These are phyloP conservation scores for Baudoinia panamericana DNA, from an alignment of 495 filamentous ascomycete species.

Conservation along the genomic window DNA sequence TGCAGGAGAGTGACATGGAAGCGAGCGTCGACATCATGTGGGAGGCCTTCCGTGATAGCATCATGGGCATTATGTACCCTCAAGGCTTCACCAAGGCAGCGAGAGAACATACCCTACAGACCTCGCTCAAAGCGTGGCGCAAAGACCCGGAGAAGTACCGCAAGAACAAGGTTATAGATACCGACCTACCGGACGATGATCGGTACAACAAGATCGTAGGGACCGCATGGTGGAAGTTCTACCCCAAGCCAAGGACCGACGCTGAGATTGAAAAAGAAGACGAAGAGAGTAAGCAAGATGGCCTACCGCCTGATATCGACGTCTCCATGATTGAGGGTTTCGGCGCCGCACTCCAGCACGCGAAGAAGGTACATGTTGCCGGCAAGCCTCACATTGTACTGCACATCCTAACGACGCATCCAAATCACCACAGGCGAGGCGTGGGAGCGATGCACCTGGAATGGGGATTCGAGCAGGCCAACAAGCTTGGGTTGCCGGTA, in stretches of 20 bases:
- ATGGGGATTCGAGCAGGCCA: conserved; percentile 19
- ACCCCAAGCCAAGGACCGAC: conserved; percentile 10
- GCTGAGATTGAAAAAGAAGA: conserved; percentile 8
- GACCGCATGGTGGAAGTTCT: conserved; percentile 9
- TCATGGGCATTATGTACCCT: conserved; percentile 12
- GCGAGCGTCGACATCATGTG: conserved; percentile 5
- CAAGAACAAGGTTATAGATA: conserved; percentile 16
- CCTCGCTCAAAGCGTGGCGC: background rate
- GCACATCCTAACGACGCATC: conserved; percentile 14
- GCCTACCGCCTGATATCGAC: conserved; percentile 1
- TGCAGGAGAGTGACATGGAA: conserved; percentile 9
- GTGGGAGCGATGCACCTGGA: conserved; percentile 14
- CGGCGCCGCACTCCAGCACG: background rate
- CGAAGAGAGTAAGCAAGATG: background rate
- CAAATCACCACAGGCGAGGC: conserved; percentile 17
- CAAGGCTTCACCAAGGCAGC: conserved; percentile 3
- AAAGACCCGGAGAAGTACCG: conserved; percentile 9
- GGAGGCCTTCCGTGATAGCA: conserved; percentile 6
- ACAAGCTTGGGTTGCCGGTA: conserved; percentile 13
- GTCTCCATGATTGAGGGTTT: conserved; percentile 6
- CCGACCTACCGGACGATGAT: conserved; percentile 6
- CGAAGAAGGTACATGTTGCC: conserved; percentile 10
- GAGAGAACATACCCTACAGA: background rate
- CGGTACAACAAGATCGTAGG: conserved; percentile 8
- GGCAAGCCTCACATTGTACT: conserved; percentile 7